Evolutionary conservation across 169 alveolate genomes (phyloP), one percentile per base, ranked within the genome.

Genomic region (Plasmodium fragile): DNA sequence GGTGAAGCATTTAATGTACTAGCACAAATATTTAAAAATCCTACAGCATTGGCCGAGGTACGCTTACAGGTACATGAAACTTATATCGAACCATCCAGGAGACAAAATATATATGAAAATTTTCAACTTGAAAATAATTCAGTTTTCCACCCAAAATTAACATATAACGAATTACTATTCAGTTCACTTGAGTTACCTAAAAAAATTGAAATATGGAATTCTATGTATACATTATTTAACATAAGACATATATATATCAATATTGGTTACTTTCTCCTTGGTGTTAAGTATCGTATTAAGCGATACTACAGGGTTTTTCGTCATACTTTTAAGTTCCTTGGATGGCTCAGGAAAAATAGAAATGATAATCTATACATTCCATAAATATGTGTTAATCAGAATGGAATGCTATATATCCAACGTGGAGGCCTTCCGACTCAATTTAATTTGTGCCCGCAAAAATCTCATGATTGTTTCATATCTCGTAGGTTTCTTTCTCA

Each of bases 171-270:
- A 78, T 89, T 89, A 4, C 36, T 53, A 55, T 36, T 55, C 34
- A 55, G 82, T 59, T 78, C 83, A 59, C 34, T 78, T 25, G 53
- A 77, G 28, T 59, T 89, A 16, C 32, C 87, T 41, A 4, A 77
- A 36, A 59, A 55, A 34, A 52, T 77, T 5, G 90, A 89, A 30
- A 8, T 13, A 6, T 59, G 75, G 81, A n/a, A 28, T n/a, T 77
- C 81, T 8, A 8, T 89, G 39, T 25, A 55, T 7, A 89, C 87
- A 8, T 41, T 89, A 89, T 89, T 89, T 70, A 89, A 89, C 81
- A 41, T 89, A 78, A 77, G 69, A 89, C 94, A 89, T 77, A 25
- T 89, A 89, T 89, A 89, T 78, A 41, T 89, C 34, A 89, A 89
- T 89, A 73, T 89, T 59, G 81, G 85, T 11, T 79, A 89, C 41